Evolutionary conservation across 495 filamentous ascomycete genomes (phyloP).

Genomic region (Daldinia bambusicola): DNA sequence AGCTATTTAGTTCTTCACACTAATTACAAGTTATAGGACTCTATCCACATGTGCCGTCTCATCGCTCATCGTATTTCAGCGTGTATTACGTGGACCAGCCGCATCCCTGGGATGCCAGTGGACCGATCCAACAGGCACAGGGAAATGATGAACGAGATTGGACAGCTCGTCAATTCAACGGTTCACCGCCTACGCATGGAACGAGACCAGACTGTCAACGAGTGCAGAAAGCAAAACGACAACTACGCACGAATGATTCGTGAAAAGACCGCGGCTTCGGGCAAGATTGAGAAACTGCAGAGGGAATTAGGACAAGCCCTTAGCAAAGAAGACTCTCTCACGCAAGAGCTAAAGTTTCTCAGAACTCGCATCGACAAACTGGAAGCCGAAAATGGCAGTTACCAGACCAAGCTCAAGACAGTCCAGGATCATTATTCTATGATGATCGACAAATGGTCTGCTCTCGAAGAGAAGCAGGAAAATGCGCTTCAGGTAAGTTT

Average conservation of each 20-base stretch:
- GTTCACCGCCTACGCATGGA: slow-evolving; percentile 11
- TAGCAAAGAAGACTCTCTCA: neutral
- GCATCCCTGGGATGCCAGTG: neutral
- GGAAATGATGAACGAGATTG: slow-evolving; percentile 14
- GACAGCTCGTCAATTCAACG: slow-evolving; percentile 1
- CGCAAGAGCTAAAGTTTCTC: neutral
- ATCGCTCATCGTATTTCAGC: slow-evolving; percentile 6
- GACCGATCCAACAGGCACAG: neutral
- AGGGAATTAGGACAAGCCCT: neutral
- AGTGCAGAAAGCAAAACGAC: neutral
- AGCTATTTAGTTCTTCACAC: neutral
- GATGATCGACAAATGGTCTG: neutral
- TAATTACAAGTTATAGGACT: slow-evolving; percentile 15
- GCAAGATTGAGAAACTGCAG: slow-evolving; percentile 1
- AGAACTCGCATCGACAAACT: neutral
- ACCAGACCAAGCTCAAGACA: neutral
- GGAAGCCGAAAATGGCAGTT: neutral
- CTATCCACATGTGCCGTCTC: slow-evolving; percentile 5
- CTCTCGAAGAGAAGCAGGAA: slow-evolving; percentile 5
- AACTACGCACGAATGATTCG: neutral
- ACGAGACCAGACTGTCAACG: slow-evolving; percentile 1
- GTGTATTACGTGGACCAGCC: neutral
- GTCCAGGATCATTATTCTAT: slow-evolving; percentile 15
- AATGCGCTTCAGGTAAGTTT: slow-evolving; percentile 25
- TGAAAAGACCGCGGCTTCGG: neutral